Evolutionary conservation across 306 rosid genomes (phyloP).

Genomic region (Dryas octopetala): DNA sequence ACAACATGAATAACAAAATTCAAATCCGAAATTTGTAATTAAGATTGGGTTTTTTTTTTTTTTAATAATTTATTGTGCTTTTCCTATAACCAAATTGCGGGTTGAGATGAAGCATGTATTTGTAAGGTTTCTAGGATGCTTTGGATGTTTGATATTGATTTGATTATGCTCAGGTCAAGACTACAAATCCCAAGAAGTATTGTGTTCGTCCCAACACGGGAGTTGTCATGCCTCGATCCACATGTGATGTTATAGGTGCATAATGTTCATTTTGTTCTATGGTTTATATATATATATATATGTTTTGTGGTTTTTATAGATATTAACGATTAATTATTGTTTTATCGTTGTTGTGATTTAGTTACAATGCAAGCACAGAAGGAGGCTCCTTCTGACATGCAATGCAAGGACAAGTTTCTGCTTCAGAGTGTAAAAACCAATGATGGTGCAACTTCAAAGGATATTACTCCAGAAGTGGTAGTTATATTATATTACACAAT

Average conservation of each 20-base stretch:
- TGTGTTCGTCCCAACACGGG: slow-evolving; percentile 99
- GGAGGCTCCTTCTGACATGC: slow-evolving; percentile 82
- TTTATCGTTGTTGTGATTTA: slow-evolving; percentile 24
- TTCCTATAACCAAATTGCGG: neutral
- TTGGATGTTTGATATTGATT: slow-evolving; percentile 22
- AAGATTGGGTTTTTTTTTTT: neutral
- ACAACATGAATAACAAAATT: neutral
- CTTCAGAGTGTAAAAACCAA: slow-evolving; percentile 71
- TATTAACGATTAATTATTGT: slow-evolving; percentile 9
- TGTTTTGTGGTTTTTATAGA: neutral
- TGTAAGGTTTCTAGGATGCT: neutral
- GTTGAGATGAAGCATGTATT: slow-evolving; percentile 4
- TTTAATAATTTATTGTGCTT: neutral
- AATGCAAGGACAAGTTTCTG: slow-evolving; percentile 93
- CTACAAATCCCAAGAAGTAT: slow-evolving; percentile 92
- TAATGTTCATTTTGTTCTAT: slow-evolving; percentile 10
- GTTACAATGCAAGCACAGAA: slow-evolving; percentile 98
- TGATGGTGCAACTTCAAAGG: slow-evolving; percentile 56
- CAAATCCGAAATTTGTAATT: neutral
- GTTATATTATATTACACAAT: slow-evolving; percentile 19
- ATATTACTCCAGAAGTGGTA: slow-evolving; percentile 86
- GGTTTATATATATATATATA: neutral
- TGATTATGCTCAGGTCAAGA: slow-evolving; percentile 67
- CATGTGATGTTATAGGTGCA: slow-evolving; percentile 88
- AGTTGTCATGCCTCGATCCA: slow-evolving; percentile 69